Conservation (phyloP, 768 basidiomycete genomes). For the Rhizopogon salebrosus region DNA sequence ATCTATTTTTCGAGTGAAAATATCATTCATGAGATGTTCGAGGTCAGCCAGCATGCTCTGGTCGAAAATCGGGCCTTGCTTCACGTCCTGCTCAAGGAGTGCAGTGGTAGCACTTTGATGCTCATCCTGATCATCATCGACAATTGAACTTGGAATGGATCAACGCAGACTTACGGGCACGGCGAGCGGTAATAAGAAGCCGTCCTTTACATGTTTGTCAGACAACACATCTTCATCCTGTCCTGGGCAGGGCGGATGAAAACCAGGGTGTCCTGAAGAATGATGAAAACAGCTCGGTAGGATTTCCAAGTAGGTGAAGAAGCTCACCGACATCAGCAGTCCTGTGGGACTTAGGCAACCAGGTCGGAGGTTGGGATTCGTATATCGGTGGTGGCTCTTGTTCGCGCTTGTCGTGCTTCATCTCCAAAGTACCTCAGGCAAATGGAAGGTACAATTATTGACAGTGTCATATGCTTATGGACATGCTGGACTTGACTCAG, state of each 20-base stretch:
- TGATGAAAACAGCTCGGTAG: not conserved
- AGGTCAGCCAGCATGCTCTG: slow-evolving; percentile 51
- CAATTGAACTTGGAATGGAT: not conserved
- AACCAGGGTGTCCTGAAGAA: slow-evolving; percentile 63
- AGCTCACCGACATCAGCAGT: slow-evolving; percentile 65
- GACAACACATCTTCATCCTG: slow-evolving; percentile 76
- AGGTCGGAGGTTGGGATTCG: slow-evolving; percentile 63
- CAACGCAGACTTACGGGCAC: slow-evolving; percentile 48
- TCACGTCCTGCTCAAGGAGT: slow-evolving; percentile 12
- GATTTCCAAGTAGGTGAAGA: not conserved
- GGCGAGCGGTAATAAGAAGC: slow-evolving; percentile 47
- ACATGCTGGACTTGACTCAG: not conserved
- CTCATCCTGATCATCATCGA: slow-evolving; percentile 18
- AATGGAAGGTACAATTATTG: not conserved
- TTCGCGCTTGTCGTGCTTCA: slow-evolving; percentile 17
- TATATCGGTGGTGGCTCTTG: slow-evolving; percentile 43
- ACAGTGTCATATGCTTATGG: not conserved
- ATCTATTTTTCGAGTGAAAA: slow-evolving; percentile 61
- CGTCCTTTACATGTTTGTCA: slow-evolving; percentile 58
- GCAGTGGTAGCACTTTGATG: slow-evolving; percentile 10
- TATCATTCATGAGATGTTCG: slow-evolving; percentile 72
- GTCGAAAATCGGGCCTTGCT: slow-evolving; percentile 44
- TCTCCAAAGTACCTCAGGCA: not conserved
- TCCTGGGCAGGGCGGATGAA: slow-evolving; percentile 66
- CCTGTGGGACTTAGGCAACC: slow-evolving; percentile 65